Percentiles rank a stretch among this genome's conserved stretches.
Evolutionary conservation across 371 early-diverging fungal genomes (phyloP).

Genomic region (Thermomucor indicae-seudaticae): DNA sequence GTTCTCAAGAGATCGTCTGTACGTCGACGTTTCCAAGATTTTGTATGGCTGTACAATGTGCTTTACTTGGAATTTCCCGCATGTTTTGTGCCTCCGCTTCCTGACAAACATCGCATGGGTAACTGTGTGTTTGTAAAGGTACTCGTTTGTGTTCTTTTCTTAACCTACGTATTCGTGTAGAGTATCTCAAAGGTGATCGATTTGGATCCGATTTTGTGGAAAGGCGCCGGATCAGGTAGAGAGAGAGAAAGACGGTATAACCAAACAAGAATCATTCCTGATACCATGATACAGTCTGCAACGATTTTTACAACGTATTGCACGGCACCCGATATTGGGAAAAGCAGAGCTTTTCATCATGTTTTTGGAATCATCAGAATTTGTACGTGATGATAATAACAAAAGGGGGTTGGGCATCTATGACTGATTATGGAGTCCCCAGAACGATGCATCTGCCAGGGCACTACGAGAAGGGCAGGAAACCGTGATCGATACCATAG

Average conservation of each 20-base stretch:
- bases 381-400: conserved; percentile 35
- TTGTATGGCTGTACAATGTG: conserved; percentile 82
- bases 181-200: conserved; percentile 93
- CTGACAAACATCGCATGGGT: conserved; percentile 91
- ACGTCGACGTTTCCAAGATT: conserved; percentile 91
- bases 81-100: conserved; percentile 88
- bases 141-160: neutral
- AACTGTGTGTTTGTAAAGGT: conserved; percentile 15
- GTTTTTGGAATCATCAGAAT: conserved; percentile 82
- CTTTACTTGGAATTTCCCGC: conserved; percentile 73
- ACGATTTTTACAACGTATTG: conserved; percentile 77
- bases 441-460: conserved; percentile 53
- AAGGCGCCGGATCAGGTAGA: conserved; percentile 57
- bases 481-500: conserved; percentile 78
- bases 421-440: neutral
- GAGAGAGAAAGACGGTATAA: neutral
- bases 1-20: conserved; percentile 29
- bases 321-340: conserved; percentile 86
- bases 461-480: conserved; percentile 53
- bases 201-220: conserved; percentile 90
- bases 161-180: too few relatives aligned
- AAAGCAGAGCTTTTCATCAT: conserved; percentile 60
- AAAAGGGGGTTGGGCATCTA: neutral
- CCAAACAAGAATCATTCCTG: neutral
- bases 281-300: conserved; percentile 45